A percentile compares a stretch with the other conserved stretches of the same genome.
Evolutionary conservation across 2,329 filamentous ascomycete genomes (phyloP).

Genomic region (Neodidymelliopsis sp.): DNA sequence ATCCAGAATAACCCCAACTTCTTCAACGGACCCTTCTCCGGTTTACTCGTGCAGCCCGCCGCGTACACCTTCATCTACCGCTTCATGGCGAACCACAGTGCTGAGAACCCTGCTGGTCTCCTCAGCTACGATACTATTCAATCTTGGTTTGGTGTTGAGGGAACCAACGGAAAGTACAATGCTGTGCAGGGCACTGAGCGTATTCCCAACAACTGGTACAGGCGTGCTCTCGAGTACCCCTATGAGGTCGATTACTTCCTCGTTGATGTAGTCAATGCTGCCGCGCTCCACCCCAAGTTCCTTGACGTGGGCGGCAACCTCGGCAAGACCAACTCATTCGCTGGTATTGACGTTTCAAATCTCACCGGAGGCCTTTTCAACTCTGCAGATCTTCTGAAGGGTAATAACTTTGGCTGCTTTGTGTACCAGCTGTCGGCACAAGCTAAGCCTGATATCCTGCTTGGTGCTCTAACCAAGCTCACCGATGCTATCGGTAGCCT

Average conservation of each 20-base stretch:
- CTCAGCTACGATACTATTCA: slow-evolving; percentile 28
- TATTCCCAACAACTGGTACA: slow-evolving; percentile 35
- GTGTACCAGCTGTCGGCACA: slow-evolving; percentile 28
- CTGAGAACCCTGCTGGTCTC: slow-evolving; percentile 23
- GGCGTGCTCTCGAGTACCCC: slow-evolving; percentile 30
- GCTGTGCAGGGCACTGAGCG: slow-evolving; percentile 28
- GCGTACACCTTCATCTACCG: slow-evolving; percentile 38
- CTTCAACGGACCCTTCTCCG: slow-evolving; percentile 34
- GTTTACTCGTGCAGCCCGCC: slow-evolving; percentile 34
- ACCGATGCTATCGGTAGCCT: slow-evolving; percentile 23
- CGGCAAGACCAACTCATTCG: slow-evolving; percentile 33
- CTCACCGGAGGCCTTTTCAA: slow-evolving; percentile 30
- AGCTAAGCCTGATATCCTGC: slow-evolving; percentile 31
- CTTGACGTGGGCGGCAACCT: slow-evolving; percentile 33
- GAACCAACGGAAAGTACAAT: slow-evolving; percentile 22
- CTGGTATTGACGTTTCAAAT: slow-evolving; percentile 24
- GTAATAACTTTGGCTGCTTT: slow-evolving; percentile 28
- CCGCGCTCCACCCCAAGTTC: slow-evolving; percentile 32
- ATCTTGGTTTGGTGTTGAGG: slow-evolving; percentile 34
- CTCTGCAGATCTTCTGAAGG: slow-evolving; percentile 17
- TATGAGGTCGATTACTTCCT: slow-evolving; percentile 32
- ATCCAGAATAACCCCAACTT: slow-evolving; percentile 28
- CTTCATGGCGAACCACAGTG: slow-evolving; percentile 37
- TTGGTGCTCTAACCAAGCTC: slow-evolving; percentile 22
- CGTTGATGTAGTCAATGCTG: slow-evolving; percentile 27